Percentiles rank a stretch among this genome's conserved stretches.
Evolutionary conservation across 2,329 filamentous ascomycete species (phyloP).

Genomic region (Fusarium heterosporum): DNA sequence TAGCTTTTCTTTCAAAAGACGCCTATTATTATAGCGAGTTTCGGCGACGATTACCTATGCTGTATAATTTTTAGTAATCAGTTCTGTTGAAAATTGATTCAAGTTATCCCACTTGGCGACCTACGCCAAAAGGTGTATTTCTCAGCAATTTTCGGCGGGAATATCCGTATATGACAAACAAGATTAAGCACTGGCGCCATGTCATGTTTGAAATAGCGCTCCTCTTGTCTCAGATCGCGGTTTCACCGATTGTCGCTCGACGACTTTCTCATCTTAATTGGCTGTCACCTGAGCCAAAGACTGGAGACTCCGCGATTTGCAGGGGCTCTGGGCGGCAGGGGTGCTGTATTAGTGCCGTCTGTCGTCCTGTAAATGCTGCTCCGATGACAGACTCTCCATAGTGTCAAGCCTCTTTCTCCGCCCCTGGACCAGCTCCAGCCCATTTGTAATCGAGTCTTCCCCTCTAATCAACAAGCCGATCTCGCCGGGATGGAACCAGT

Average conservation of each 20-base stretch:
- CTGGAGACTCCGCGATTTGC: too few relatives aligned
- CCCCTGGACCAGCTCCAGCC: conserved; percentile 39
- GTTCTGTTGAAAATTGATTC: too few relatives aligned
- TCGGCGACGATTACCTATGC: too few relatives aligned
- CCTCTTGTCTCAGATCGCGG: conserved; percentile 22
- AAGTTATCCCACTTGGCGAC: too few relatives aligned
- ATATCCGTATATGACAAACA: neutral
- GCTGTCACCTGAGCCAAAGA: too few relatives aligned
- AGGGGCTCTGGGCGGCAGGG: neutral
- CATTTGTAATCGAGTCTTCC: conserved; percentile 39
- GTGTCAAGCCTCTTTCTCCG: conserved; percentile 15
- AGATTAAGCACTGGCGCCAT: neutral
- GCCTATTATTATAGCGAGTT: too few relatives aligned
- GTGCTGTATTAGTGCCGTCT: neutral
- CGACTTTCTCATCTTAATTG: too few relatives aligned
- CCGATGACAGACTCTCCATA: conserved; percentile 35
- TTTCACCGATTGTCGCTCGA: neutral
- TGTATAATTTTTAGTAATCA: too few relatives aligned
- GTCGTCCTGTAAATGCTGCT: neutral
- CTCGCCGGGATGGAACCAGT: conserved; percentile 48
- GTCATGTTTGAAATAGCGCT: conserved; percentile 5
- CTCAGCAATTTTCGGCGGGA: too few relatives aligned
- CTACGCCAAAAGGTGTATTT: too few relatives aligned
- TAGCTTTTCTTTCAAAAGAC: too few relatives aligned
- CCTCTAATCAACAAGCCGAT: conserved; percentile 45